These are phyloP conservation scores for Coemansia sp. DNA, from an alignment of 192 early-diverging fungal genomes.

Conservation along the genomic window DNA sequence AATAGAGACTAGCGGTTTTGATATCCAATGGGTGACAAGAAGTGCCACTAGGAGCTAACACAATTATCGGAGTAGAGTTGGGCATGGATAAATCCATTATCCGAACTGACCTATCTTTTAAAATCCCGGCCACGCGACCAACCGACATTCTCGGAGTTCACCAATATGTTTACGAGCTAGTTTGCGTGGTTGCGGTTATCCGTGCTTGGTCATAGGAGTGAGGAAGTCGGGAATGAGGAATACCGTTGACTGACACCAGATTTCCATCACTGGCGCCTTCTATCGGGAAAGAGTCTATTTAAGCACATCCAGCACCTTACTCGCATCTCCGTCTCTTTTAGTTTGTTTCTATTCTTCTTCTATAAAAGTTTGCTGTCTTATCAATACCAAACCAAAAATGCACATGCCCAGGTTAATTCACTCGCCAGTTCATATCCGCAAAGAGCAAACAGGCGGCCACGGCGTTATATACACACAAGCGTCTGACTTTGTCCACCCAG, in stretches of 20 bases:
- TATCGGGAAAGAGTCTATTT: background rate
- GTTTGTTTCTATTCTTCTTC: background rate
- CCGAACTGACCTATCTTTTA: background rate
- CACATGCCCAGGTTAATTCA: conserved; percentile 1
- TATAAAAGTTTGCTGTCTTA: background rate
- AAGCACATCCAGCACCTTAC: background rate
- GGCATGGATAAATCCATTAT: background rate
- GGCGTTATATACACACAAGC: conserved; percentile 40
- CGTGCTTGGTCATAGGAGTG: background rate
- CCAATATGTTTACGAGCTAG: background rate
- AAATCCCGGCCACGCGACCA: background rate
- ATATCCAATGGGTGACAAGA: too few relatives aligned
- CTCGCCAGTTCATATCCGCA: background rate
- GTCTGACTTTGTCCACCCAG: conserved; percentile 43
- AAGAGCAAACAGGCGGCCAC: conserved; percentile 8
- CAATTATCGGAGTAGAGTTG: background rate
- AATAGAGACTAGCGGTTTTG: too few relatives aligned
- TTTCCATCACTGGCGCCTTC: background rate
- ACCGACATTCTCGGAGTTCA: background rate
- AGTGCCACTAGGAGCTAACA: background rate
- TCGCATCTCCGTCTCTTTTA: background rate
- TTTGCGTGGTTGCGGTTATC: background rate
- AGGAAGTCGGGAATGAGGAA: background rate
- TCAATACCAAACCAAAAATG: background rate
- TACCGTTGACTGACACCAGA: background rate